Conservation (phyloP, 2,329 filamentous ascomycete species). For the Thermothelomyces thermophilus region DNA sequence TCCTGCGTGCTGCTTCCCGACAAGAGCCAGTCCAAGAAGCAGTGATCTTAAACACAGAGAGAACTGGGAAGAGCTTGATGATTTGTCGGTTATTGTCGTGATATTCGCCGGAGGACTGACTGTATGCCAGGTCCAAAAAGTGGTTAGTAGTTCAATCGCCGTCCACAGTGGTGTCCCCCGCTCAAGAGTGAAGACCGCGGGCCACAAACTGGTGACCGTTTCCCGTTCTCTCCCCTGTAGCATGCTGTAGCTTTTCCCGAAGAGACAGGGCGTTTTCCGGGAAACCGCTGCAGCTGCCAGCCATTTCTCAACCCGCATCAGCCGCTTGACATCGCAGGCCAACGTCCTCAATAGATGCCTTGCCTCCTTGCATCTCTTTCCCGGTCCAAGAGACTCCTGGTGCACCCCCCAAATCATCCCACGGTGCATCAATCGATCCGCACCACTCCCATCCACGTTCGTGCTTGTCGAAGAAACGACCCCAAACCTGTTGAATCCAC, state of each 20-base stretch:
- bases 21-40: background rate
- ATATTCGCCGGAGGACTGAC: background rate
- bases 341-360: no score
- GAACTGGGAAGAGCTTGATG: background rate
- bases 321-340: background rate
- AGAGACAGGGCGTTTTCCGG: background rate
- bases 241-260: background rate
- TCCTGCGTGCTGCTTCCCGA: background rate
- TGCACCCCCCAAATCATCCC: no score
- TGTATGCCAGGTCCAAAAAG: slow-evolving; percentile 9
- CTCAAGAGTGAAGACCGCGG: slow-evolving; percentile 13
- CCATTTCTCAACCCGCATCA: background rate
- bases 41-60: background rate
- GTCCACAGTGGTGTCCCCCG: slow-evolving; percentile 7
- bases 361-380: no score
- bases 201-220: background rate
- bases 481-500: background rate
- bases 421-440: background rate
- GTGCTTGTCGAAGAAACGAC: background rate
- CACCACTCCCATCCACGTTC: background rate
- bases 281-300: background rate
- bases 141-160: background rate
- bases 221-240: background rate
- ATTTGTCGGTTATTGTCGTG: background rate
- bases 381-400: no score